These are phyloP conservation scores for Aureobasidium zeae DNA, from an alignment of 2,329 filamentous ascomycete species.

Conservation along the genomic window DNA sequence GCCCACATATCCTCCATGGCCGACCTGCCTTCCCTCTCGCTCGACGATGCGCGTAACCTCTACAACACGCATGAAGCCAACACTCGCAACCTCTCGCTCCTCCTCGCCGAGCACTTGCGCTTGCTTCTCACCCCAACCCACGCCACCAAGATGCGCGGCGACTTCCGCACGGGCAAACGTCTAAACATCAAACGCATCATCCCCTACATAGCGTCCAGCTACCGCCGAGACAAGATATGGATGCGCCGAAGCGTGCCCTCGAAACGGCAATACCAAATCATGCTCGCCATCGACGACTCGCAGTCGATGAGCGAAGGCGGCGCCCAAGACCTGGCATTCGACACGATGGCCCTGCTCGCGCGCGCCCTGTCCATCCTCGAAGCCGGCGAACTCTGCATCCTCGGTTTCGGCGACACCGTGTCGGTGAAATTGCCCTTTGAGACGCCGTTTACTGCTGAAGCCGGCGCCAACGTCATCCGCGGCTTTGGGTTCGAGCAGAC, in stretches of 20 bases:
- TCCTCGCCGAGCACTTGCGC: constrained; percentile 86
- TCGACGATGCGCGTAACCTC: constrained; percentile 56
- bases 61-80: constrained; percentile 79
- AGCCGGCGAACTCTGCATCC: constrained; percentile 81
- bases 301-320: constrained; percentile 82
- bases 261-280: constrained; percentile 92
- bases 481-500: constrained; percentile 78
- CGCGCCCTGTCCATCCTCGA: constrained; percentile 86
- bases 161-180: constrained; percentile 93
- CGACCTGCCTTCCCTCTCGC: not conserved
- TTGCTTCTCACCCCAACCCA: constrained; percentile 91
- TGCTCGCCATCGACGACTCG: constrained; percentile 94
- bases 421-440: constrained; percentile 80
- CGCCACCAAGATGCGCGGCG: constrained; percentile 89
- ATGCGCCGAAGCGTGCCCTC: constrained; percentile 87
- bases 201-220: constrained; percentile 94
- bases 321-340: constrained; percentile 73
- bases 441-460: constrained; percentile 68
- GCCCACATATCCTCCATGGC: constrained; percentile 51
- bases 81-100: constrained; percentile 77
- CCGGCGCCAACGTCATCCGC: constrained; percentile 74
- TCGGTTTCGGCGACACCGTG: constrained; percentile 79
- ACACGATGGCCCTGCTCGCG: constrained; percentile 86
- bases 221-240: constrained; percentile 99
- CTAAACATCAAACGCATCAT: constrained; percentile 99